Base-by-base conservation (phyloP, 805 yeast genomes). In the Wickerhamomyces ciferrii region DNA sequence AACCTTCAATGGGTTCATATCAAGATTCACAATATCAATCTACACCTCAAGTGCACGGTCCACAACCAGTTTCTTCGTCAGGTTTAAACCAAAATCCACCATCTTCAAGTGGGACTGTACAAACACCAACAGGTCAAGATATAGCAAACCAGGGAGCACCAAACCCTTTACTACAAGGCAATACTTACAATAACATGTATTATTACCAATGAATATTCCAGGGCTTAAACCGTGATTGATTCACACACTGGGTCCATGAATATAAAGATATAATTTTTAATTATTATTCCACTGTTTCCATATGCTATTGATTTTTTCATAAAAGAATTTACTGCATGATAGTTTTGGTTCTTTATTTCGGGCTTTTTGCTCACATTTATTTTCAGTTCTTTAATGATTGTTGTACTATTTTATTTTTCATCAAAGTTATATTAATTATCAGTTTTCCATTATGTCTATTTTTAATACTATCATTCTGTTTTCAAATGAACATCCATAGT, bases 391-490 rank as follows among this genome's bases (percentile, higher is more conserved):
- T 41, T 31, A 13, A 35, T 20, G 15, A 47, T 38, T 17, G 46
- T 43, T 31, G 35, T 32, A 1, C 36, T 31, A 10, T 49, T 6
- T 19, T 51, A 43, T 5, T 46, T 37, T 25, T 53, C 57, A 1
- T 41, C 34, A 11, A 52, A 42, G 17, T 50, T 46, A 29, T 52
- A 13, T 13, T 14, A 27, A 13, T 13, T 14, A 27, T 27, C 31
- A 10, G 14, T 27, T 27, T 8, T 4, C 31, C 31, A 8, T 27
- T 10, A 10, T 27, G 14, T 27, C 31, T 27, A 27, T 13, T 14
- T n/a, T n/a, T n/a, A n/a, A n/a, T n/a, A n/a, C n/a, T n/a, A n/a
- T n/a, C n/a, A n/a, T n/a, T n/a, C n/a, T n/a, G n/a, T n/a, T n/a
- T n/a, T n/a, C n/a, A n/a, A n/a, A n/a, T n/a, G n/a, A n/a, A n/a